Conservation (phyloP, 1,284 basidiomycete genomes). For the Microbotryum violaceum region DNA sequence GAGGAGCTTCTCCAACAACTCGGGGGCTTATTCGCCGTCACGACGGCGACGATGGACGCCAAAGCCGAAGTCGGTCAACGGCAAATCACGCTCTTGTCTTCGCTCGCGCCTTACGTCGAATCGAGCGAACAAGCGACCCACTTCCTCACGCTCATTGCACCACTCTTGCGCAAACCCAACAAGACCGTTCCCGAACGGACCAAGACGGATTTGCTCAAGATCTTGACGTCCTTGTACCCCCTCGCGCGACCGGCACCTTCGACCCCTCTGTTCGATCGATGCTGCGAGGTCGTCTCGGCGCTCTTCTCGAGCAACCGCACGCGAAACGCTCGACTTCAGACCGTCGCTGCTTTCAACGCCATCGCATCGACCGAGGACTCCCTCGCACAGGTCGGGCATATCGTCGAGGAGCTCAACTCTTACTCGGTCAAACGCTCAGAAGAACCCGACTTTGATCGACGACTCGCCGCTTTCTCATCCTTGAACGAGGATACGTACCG, state of each 20-base stretch:
- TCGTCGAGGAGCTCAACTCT: constrained; percentile 71
- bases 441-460: constrained; percentile 86
- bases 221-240: constrained; percentile 65
- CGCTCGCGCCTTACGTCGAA: constrained; percentile 66
- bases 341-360: constrained; percentile 58
- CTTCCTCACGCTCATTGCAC: constrained; percentile 67
- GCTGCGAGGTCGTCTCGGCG: constrained; percentile 54
- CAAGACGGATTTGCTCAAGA: constrained; percentile 75
- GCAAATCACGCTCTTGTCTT: constrained; percentile 72
- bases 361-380: constrained; percentile 52
- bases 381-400: constrained; percentile 49
- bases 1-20: constrained; percentile 66
- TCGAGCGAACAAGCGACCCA: constrained; percentile 65
- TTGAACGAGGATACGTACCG: constrained; percentile 61
- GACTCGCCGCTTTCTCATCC: constrained; percentile 65
- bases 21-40: constrained; percentile 59
- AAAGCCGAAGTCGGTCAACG: constrained; percentile 69
- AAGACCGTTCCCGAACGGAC: constrained; percentile 75
- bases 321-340: constrained; percentile 58
- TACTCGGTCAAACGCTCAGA: constrained; percentile 75
- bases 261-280: constrained; percentile 18
- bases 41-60: constrained; percentile 47
- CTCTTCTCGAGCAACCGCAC: constrained; percentile 69
- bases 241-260: constrained; percentile 39
- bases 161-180: constrained; percentile 68